Evolutionary conservation across 129 eudicot species (phyloP).

Genomic region (Apium graveolens): DNA sequence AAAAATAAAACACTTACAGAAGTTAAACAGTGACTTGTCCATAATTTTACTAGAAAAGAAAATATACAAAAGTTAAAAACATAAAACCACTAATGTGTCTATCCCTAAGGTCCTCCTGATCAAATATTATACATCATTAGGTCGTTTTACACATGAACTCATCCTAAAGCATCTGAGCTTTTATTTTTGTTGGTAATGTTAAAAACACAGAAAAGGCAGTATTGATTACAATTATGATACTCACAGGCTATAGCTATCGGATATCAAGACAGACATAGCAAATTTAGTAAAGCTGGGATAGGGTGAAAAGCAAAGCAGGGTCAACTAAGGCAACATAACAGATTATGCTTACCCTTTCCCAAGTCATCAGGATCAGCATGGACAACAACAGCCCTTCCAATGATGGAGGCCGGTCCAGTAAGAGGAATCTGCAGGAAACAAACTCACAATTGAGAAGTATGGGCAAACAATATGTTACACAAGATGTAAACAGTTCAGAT

Average conservation of each 20-base stretch:
- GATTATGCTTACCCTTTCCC: slow-evolving; percentile 63
- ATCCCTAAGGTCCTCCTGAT: not conserved
- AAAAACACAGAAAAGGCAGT: not conserved
- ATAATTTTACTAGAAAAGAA: not conserved
- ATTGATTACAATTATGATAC: not conserved
- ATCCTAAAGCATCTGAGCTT: not conserved
- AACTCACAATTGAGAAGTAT: slow-evolving; percentile 11
- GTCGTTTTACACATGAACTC: not conserved
- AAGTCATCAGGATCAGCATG: slow-evolving; percentile 97
- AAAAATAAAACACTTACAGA: not conserved
- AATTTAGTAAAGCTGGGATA: not conserved
- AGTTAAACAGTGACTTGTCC: not conserved
- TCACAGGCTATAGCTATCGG: not conserved
- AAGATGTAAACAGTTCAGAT: slow-evolving; percentile 3
- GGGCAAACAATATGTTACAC: not conserved
- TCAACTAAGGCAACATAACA: not conserved
- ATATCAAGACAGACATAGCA: not conserved
- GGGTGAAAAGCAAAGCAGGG: not conserved
- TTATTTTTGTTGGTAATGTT: not conserved
- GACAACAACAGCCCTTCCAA: slow-evolving; percentile 97
- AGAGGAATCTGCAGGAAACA: slow-evolving; percentile 65
- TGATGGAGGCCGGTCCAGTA: slow-evolving; percentile 62
- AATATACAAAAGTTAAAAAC: not conserved
- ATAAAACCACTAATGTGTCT: not conserved
- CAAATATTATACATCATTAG: not conserved